Conservation (phyloP, 1,284 basidiomycete species). For the Moesziomyces antarcticus region DNA sequence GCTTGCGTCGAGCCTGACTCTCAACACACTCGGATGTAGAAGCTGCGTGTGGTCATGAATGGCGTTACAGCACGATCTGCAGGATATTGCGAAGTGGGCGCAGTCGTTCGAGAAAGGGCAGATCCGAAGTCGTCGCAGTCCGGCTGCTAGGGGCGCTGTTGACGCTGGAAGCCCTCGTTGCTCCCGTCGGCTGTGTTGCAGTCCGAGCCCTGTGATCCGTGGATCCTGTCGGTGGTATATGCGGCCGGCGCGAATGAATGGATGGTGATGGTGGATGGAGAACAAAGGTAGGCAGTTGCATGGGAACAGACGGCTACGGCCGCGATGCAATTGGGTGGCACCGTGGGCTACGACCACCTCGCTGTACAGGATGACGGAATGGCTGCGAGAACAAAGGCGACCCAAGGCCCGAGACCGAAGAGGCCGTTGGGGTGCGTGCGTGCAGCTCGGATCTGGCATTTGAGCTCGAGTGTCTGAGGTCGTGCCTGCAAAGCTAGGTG, state of each 20-base stretch:
- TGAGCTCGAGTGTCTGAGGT: neutral
- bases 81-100: neutral
- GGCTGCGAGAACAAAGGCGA: neutral
- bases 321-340: too few relatives aligned
- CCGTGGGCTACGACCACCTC: too few relatives aligned
- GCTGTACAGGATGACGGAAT: neutral
- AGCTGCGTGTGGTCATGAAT: neutral
- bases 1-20: neutral
- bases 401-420: neutral
- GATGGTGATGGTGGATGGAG: neutral
- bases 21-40: neutral
- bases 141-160: neutral
- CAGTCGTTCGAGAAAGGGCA: neutral
- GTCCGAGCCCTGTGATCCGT: neutral
- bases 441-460: conserved; percentile 24
- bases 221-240: neutral
- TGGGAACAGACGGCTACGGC: neutral
- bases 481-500: neutral
- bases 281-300: neutral
- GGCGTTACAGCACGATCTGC: neutral
- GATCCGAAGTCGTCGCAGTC: neutral
- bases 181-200: neutral
- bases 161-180: neutral
- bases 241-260: neutral
- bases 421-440: neutral